Evolutionary conservation across 176 grass and related monocot species (phyloP).

Genomic region (Tillandsia fasciculata): DNA sequence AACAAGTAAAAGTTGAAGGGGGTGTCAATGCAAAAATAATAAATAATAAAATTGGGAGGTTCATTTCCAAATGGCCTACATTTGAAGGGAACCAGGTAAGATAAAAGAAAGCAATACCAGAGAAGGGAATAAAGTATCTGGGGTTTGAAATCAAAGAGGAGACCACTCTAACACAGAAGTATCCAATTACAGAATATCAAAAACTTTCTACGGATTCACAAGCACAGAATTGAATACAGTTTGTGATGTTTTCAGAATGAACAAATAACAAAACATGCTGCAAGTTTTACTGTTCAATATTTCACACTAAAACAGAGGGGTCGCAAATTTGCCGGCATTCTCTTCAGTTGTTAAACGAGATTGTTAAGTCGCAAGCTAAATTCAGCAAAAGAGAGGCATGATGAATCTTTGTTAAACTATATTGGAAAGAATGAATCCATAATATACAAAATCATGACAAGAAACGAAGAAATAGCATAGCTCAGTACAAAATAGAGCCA

Average conservation of each 20-base stretch:
- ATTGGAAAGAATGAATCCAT: background rate
- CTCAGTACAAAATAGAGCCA: constrained; percentile 15
- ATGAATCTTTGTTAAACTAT: background rate
- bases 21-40: too few relatives aligned
- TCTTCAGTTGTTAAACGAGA: background rate
- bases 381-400: background rate
- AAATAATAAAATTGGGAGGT: too few relatives aligned
- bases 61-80: too few relatives aligned
- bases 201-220: too few relatives aligned
- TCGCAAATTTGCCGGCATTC: background rate
- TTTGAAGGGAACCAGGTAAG: background rate
- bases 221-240: too few relatives aligned
- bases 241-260: too few relatives aligned
- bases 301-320: background rate
- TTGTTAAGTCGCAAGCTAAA: background rate
- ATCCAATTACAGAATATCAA: too few relatives aligned
- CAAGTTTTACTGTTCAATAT: background rate
- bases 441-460: background rate
- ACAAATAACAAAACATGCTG: too few relatives aligned
- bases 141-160: constrained; percentile 10
- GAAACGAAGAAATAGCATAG: background rate
- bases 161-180: too few relatives aligned
- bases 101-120: background rate
- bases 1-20: too few relatives aligned
- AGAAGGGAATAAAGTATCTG: constrained; percentile 9